Conservation (phyloP, 176 grass and related monocot species). For the Avena sativa region DNA sequence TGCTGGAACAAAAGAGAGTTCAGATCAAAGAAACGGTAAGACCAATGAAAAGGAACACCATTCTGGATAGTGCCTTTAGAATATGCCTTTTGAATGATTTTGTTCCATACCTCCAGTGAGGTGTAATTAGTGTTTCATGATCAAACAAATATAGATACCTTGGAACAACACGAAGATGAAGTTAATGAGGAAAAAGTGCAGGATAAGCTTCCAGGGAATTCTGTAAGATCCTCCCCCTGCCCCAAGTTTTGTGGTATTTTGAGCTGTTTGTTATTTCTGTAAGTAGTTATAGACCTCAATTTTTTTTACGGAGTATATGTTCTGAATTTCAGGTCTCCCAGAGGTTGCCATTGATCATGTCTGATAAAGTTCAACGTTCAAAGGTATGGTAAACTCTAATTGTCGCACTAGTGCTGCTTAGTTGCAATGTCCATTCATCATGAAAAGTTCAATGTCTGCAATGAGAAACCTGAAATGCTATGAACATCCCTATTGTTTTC, state of each 20-base stretch:
- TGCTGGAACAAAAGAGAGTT: constrained; percentile 26
- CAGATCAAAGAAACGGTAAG: constrained; percentile 41
- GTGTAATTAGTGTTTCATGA: constrained; percentile 23
- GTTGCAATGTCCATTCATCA: constrained; percentile 1
- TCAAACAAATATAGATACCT: constrained; percentile 37
- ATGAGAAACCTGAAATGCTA: constrained; percentile 7
- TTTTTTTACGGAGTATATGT: constrained; percentile 38
- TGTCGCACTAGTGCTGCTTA: constrained; percentile 31
- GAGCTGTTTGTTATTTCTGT: constrained; percentile 13
- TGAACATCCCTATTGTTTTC: background rate
- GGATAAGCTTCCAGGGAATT: constrained; percentile 53
- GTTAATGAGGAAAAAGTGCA: constrained; percentile 47
- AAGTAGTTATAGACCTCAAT: constrained; percentile 35
- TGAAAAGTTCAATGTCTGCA: constrained; percentile 26
- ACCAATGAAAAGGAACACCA: background rate
- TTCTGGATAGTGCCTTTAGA: background rate
- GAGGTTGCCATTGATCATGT: constrained; percentile 82
- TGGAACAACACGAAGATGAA: constrained; percentile 43
- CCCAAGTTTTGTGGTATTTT: constrained; percentile 22
- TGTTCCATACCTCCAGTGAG: background rate
- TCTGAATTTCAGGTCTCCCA: constrained; percentile 70
- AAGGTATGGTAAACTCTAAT: constrained; percentile 69
- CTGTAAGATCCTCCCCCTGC: constrained; percentile 41
- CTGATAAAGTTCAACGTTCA: constrained; percentile 94
- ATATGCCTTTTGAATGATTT: constrained; percentile 24